These are phyloP conservation scores for Alternaria angustiovoidea DNA, from an alignment of 2,329 filamentous ascomycete species.

Conservation along the genomic window DNA sequence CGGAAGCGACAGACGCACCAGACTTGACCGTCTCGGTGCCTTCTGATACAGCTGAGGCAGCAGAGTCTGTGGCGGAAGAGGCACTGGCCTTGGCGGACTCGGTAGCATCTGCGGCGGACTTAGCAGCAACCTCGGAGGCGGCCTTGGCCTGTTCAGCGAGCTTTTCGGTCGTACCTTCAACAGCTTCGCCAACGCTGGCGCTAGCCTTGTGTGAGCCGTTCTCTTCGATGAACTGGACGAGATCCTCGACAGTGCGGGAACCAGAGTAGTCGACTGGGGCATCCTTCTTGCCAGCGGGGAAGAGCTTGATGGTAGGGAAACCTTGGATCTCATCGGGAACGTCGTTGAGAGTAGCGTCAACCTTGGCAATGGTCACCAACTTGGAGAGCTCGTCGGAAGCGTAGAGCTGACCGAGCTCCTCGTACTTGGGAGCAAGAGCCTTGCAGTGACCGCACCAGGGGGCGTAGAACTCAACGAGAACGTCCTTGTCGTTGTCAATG, in stretches of 20 bases:
- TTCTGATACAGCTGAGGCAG: conserved; percentile 40
- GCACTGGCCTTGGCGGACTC: conserved; percentile 57
- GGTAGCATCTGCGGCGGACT: conserved; percentile 45
- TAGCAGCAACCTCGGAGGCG: conserved; percentile 43
- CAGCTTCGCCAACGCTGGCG: conserved; percentile 56
- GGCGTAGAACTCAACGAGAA: conserved; percentile 97
- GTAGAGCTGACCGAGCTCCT: conserved; percentile 68
- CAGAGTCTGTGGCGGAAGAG: conserved; percentile 48
- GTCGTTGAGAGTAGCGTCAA: conserved; percentile 95
- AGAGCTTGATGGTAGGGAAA: conserved; percentile 99
- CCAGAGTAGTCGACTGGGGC: conserved; percentile 87
- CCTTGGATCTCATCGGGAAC: conserved; percentile 96
- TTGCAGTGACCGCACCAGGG: conserved; percentile 81
- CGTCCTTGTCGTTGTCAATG: conserved; percentile 93
- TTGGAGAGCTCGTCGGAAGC: conserved; percentile 59
- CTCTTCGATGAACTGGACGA: conserved; percentile 91
- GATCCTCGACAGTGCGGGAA: conserved; percentile 87
- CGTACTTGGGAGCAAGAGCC: conserved; percentile 72
- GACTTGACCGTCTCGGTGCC: conserved; percentile 50
- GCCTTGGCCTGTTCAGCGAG: conserved; percentile 52
- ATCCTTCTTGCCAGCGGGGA: conserved; percentile 87
- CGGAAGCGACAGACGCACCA: conserved; percentile 44
- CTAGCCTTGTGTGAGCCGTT: conserved; percentile 89
- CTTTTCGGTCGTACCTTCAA: conserved; percentile 51
- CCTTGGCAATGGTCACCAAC: conserved; percentile 80